phyloP scores from a whole-genome alignment of 805 yeast species.

The Metschnikowia baotianmanensis region DNA sequence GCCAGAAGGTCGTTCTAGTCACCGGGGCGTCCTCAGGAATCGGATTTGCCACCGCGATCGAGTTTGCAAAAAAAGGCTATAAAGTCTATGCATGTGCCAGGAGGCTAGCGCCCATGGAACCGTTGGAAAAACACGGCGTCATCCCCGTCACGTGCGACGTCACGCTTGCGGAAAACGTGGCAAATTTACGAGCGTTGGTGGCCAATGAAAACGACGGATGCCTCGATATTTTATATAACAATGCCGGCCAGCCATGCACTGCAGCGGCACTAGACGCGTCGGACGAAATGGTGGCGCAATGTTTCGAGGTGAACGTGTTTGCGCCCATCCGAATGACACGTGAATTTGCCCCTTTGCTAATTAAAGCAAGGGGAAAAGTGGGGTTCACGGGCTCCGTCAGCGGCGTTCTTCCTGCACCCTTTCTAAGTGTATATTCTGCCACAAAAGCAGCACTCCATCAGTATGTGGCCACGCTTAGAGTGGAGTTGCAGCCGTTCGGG shows the following conservation, averaged over 20 bases:
- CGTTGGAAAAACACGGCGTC: constrained; percentile 44
- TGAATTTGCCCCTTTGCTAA: constrained; percentile 52
- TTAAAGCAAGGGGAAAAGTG: constrained; percentile 64
- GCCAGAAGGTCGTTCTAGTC: constrained; percentile 46
- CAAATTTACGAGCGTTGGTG: constrained; percentile 43
- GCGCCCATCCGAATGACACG: constrained; percentile 66
- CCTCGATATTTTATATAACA: constrained; percentile 63
- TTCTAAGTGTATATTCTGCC: constrained; percentile 61
- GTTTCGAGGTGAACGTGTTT: constrained; percentile 64
- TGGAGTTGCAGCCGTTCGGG: constrained; percentile 68
- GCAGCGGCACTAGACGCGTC: constrained; percentile 65
- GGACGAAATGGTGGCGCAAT: constrained; percentile 48
- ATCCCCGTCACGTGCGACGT: constrained; percentile 57
- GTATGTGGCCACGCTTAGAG: constrained; percentile 57
- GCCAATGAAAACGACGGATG: constrained; percentile 41
- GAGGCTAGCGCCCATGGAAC: constrained; percentile 57
- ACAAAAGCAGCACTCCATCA: constrained; percentile 75
- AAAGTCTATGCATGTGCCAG: constrained; percentile 74
- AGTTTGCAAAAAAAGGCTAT: constrained; percentile 49
- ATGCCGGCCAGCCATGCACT: constrained; percentile 75
- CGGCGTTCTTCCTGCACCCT: constrained; percentile 67
- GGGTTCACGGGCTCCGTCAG: constrained; percentile 74
- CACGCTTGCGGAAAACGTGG: constrained; percentile 46
- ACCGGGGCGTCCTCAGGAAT: constrained; percentile 63
- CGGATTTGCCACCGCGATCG: constrained; percentile 46